Evolutionary conservation across 441 rosid species (phyloP), one percentile per base, ranked within the genome.

Genomic region (Capsella rubella): DNA sequence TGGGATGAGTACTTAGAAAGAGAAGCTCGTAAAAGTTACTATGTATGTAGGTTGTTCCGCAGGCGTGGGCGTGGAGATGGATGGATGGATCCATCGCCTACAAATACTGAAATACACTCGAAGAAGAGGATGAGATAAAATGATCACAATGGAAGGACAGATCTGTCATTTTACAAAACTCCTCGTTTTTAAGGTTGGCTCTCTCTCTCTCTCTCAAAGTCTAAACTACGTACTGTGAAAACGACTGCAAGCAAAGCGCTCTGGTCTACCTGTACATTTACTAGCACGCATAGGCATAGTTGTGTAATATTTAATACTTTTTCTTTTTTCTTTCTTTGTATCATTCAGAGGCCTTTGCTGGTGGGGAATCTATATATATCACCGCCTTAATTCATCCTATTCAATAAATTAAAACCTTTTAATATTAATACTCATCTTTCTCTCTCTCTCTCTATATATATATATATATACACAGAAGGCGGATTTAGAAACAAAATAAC

Each of bases 211-310:
- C 11, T 31, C 34, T 21, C 25, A 21, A 21, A 21, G 25, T 55
- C 35, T 50, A 42, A 64, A 29, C 61, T 18, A 18, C 21, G 21
- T 18, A 18, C 21, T 18, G 21, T 80, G 90, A 94, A 81, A 82
- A 67, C 86, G 84, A 86, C 82, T 87, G 93, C 81, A 83, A 82
- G 78, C 73, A 82, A 81, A 95, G 89, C 78, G 89, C 78, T 85
- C 82, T 69, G 90, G 88, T 58, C 93, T 88, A 75, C 85, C 85
- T 90, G 86, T 58, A 88, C 21, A 42, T 28, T 42, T 37, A 69
- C 37, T 16, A 56, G 15, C 62, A 50, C 62, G 21, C 21, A 18
- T 18, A 18, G 21, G 58, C 35, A 52, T 54, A 28, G 69, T 64
- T 27, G 27, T 50, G 13, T 37, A 45, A 3, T 61, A 18, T 18